phyloP scores from a whole-genome alignment of 106 monocot genomes.

The Acanthochlamys bracteata region DNA sequence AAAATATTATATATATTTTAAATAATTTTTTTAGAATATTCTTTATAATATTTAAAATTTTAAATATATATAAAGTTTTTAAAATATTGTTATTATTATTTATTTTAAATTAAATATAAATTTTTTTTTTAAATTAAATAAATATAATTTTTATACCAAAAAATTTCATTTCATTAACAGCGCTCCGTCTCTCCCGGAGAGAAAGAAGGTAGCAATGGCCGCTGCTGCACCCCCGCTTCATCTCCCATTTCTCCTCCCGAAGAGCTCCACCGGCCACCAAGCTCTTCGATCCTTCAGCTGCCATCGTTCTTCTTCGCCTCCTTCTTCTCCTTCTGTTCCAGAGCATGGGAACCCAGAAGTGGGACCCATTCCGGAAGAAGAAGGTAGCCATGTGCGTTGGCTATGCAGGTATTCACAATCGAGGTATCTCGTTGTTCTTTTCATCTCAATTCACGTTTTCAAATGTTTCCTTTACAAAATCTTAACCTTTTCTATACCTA shows the following conservation, averaged over 20 bases:
- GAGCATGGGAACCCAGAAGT: slow-evolving; percentile 21
- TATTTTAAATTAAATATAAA: no score
- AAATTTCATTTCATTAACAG: no score
- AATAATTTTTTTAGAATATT: no score
- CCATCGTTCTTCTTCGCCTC: slow-evolving; percentile 4
- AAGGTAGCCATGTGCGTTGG: slow-evolving; percentile 89
- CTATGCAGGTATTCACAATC: slow-evolving; percentile 85
- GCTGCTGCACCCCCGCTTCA: slow-evolving; percentile 19
- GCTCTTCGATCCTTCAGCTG: neutral
- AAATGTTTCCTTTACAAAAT: no score
- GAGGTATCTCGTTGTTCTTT: slow-evolving; percentile 32
- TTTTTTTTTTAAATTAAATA: no score
- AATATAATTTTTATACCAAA: no score
- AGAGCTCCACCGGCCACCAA: slow-evolving; percentile 2
- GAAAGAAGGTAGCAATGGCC: slow-evolving; percentile 1
- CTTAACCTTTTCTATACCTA: no score
- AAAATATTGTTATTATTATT: no score
- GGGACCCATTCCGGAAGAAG: slow-evolving; percentile 87
- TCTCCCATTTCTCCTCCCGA: slow-evolving; percentile 15
- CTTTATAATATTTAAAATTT: no score
- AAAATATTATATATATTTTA: no score
- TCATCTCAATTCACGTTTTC: neutral
- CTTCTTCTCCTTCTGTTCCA: neutral
- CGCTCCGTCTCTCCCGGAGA: neutral
- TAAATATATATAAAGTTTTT: no score